Conservation (phyloP, 768 basidiomycete genomes). For the Tricholoma saponaceum region DNA sequence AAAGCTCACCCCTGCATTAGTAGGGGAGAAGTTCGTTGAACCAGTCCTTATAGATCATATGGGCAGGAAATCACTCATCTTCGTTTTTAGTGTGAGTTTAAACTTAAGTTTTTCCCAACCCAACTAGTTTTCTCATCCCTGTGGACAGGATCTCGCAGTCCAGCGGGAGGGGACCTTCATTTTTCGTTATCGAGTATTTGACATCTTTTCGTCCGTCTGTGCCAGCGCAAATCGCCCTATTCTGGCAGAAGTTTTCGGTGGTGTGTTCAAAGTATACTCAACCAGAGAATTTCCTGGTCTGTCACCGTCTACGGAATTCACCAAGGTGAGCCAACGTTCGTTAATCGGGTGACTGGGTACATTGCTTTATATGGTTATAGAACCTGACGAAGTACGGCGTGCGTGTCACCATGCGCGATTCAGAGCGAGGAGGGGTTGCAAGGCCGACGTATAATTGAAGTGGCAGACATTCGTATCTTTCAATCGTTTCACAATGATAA, state of each 20-base stretch:
- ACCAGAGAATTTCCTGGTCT: slow-evolving; percentile 75
- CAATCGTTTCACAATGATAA: neutral
- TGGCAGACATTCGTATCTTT: neutral
- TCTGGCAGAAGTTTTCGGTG: slow-evolving; percentile 64
- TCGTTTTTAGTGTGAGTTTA: slow-evolving; percentile 55
- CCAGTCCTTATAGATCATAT: slow-evolving; percentile 49
- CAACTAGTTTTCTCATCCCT: slow-evolving; percentile 2
- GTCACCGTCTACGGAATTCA: slow-evolving; percentile 63
- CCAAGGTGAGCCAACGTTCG: slow-evolving; percentile 41
- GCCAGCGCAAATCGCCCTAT: slow-evolving; percentile 32
- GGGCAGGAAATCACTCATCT: slow-evolving; percentile 50
- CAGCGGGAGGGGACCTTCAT: slow-evolving; percentile 62
- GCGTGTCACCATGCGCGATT: slow-evolving; percentile 37
- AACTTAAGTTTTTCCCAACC: slow-evolving; percentile 1
- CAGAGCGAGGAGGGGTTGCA: slow-evolving; percentile 15
- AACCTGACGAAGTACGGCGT: slow-evolving; percentile 35
- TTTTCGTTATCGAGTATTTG: slow-evolving; percentile 69
- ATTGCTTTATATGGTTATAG: neutral
- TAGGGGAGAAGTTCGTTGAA: slow-evolving; percentile 61
- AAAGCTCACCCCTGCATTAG: slow-evolving; percentile 46
- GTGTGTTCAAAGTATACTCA: slow-evolving; percentile 64
- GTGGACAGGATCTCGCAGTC: slow-evolving; percentile 60
- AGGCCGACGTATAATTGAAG: neutral
- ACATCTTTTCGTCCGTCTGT: slow-evolving; percentile 41
- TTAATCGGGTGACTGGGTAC: neutral